A percentile compares a stretch with the other conserved stretches of the same genome.
Evolutionary conservation across 2,329 filamentous ascomycete species (phyloP).

Genomic region (Penicillium janthinellum): DNA sequence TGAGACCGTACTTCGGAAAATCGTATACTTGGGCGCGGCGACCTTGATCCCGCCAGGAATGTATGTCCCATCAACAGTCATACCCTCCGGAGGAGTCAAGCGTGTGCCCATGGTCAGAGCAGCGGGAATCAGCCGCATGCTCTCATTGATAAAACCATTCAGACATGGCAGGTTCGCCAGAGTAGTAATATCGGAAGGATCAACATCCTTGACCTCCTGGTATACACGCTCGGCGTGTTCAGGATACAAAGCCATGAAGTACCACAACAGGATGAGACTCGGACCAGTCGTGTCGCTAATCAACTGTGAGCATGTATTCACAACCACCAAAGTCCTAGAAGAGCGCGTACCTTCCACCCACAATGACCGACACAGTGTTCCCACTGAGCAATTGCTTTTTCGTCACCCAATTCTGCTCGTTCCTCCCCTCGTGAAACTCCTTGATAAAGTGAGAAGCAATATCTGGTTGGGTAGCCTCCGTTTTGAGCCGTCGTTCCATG

Average conservation of each 20-base stretch:
- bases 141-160: slow-evolving; percentile 7
- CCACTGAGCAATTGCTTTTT: background rate
- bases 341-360: background rate
- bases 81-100: background rate
- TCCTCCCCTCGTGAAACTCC: slow-evolving; percentile 3
- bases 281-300: slow-evolving; percentile 14
- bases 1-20: slow-evolving; percentile 1
- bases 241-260: slow-evolving; percentile 14
- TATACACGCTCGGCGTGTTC: background rate
- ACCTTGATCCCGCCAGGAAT: slow-evolving; percentile 6
- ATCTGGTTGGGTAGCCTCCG: background rate
- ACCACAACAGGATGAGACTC: slow-evolving; percentile 11
- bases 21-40: slow-evolving; percentile 4
- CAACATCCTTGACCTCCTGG: background rate
- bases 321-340: background rate
- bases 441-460: slow-evolving; percentile 17
- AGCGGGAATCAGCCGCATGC: background rate
- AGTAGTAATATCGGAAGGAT: background rate
- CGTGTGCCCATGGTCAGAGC: slow-evolving; percentile 2
- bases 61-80: slow-evolving; percentile 2
- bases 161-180: background rate
- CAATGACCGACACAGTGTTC: background rate
- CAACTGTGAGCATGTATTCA: background rate
- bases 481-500: slow-evolving; percentile 35
- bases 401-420: background rate